phyloP scores from a whole-genome alignment of 495 filamentous ascomycete genomes.

The Xylaria castorea region DNA sequence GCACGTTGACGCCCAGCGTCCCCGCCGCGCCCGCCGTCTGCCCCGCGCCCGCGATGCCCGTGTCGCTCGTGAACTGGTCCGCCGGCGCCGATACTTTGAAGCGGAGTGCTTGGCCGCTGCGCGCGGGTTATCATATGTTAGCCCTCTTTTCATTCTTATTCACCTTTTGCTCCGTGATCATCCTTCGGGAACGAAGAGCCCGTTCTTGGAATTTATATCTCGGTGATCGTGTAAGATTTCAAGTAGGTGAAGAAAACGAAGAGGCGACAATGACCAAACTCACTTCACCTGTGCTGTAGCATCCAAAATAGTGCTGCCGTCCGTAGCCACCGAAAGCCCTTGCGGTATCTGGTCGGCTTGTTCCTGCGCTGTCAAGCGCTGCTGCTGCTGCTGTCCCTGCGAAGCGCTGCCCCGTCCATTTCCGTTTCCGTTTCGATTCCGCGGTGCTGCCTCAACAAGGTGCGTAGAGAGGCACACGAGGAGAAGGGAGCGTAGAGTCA shows the following conservation, averaged over 20 bases:
- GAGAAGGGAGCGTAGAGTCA: constrained; percentile 40
- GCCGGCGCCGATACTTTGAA: constrained; percentile 56
- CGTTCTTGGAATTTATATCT: background rate
- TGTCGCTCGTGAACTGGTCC: constrained; percentile 49
- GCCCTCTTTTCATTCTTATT: background rate
- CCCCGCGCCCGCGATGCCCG: constrained; percentile 47
- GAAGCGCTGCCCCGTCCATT: constrained; percentile 3
- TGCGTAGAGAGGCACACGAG: constrained; percentile 29
- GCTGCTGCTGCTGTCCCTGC: constrained; percentile 26
- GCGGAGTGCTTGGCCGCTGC: constrained; percentile 51
- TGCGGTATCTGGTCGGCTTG: constrained; percentile 47
- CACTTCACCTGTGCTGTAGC: constrained; percentile 56
- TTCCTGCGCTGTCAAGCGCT: constrained; percentile 44
- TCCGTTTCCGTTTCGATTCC: constrained; percentile 24
- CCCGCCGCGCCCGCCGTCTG: constrained; percentile 40
- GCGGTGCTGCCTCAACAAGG: constrained; percentile 41
- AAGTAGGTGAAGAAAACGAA: too few species aligned
- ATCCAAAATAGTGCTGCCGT: constrained; percentile 57
- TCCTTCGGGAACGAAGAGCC: background rate
- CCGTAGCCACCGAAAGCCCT: constrained; percentile 48
- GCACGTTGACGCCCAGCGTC: constrained; percentile 52
- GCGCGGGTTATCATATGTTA: background rate
- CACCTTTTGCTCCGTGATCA: background rate
- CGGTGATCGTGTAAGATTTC: background rate
- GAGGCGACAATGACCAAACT: background rate